These are phyloP conservation scores for Anaeromyces robustus DNA, from an alignment of 192 early-diverging fungal genomes.

Conservation along the genomic window DNA sequence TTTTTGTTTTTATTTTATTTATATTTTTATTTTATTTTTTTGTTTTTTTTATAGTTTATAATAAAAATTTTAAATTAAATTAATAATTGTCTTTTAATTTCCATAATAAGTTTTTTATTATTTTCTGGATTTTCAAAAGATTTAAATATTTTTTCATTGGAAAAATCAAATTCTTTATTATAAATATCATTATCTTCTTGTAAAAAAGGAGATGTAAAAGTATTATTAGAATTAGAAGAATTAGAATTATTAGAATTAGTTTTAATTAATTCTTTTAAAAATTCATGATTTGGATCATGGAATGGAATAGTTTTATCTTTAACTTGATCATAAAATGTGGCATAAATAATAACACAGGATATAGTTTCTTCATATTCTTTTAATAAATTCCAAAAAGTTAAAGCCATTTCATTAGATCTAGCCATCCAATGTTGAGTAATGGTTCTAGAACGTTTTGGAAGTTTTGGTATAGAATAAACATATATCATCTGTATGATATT, in stretches of 20 bases:
- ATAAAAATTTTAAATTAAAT: too few species aligned
- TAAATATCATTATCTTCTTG: background rate
- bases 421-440: background rate
- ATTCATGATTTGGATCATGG: background rate
- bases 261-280: background rate
- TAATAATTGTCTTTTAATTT: background rate
- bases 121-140: background rate
- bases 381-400: background rate
- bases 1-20: too few species aligned
- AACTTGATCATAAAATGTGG: background rate
- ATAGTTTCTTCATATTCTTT: background rate
- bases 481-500: background rate
- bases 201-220: too few species aligned
- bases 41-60: too few species aligned
- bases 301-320: background rate
- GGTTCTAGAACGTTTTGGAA: background rate
- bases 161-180: background rate
- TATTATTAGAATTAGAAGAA: background rate
- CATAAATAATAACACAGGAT: background rate
- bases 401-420: background rate
- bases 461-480: background rate
- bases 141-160: background rate
- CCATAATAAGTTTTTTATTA: background rate
- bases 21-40: too few species aligned
- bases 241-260: background rate